Percentiles rank a stretch among this genome's conserved stretches.
These are phyloP conservation scores for Lyophyllum semitale DNA, from an alignment of 768 basidiomycete genomes.

Conservation along the genomic window DNA sequence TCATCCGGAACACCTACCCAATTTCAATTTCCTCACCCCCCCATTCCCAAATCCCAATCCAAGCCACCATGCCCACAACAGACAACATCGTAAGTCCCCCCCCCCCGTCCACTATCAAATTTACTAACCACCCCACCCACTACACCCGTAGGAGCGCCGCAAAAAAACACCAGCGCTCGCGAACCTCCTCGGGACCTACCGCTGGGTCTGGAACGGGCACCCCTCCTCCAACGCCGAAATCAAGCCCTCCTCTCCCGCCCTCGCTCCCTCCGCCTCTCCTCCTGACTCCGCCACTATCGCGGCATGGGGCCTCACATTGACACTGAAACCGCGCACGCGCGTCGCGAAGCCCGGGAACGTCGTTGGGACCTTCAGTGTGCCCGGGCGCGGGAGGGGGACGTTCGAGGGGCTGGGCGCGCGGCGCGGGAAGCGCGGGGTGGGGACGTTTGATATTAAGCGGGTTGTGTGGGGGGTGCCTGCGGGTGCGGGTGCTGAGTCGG, in stretches of 20 bases:
- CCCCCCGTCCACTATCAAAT: not conserved
- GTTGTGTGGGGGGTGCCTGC: not conserved
- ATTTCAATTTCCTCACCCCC: no score
- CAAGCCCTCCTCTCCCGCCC: not conserved
- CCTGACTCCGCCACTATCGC: not conserved
- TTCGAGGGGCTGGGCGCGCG: not conserved
- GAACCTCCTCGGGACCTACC: not conserved
- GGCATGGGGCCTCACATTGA: not conserved
- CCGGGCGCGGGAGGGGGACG: not conserved
- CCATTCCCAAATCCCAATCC: no score
- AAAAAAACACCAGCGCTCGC: not conserved
- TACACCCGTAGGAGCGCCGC: not conserved
- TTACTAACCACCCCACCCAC: no score
- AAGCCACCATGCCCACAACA: not conserved
- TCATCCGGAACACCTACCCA: no score
- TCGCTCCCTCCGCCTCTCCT: no score
- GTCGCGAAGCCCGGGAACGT: not conserved
- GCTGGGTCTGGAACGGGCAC: slow-evolving; percentile 6
- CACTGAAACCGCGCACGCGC: not conserved
- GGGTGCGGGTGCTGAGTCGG: not conserved
- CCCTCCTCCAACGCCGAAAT: not conserved
- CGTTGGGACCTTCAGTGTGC: not conserved
- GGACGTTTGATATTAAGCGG: not conserved
- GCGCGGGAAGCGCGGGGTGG: not conserved
- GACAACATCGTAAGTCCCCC: not conserved